Evolutionary conservation across 805 yeast species (phyloP), one percentile per base, ranked within the genome.

Genomic region (Lipomyces lipofer): DNA sequence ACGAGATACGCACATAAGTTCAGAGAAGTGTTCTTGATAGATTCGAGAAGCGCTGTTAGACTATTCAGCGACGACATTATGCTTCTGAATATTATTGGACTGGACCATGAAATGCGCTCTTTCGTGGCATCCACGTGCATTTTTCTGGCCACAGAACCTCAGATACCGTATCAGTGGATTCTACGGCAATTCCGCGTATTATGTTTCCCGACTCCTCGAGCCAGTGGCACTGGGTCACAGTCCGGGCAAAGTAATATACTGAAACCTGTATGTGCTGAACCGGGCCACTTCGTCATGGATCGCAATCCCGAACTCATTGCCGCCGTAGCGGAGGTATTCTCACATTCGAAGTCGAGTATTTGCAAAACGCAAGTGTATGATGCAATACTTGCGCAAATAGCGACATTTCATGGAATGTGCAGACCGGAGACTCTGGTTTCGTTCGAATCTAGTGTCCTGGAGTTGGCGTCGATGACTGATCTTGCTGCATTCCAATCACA

Each of bases 61-160:
- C n/a, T 36, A 10, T 9, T 22, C 22, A n/a, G 22, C 10, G 22
- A 21, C 12, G 40, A 36, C 4, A 25, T 36, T 8, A 25, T 36
- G 13, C 25, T 22, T 13, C 22, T 36, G 40, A 36, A 36, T 36
- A 36, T 36, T 19, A 36, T 36, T 25, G 40, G 40, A 10, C 10
- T 36, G 5, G 40, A 36, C 22, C 40, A 36, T 13, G 40, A 36
- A 36, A 36, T 36, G 40, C 40, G 40, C 40, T 36, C 40, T 13
- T 36, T 36, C 40, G 19, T 25, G 13, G 40, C 25, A 10, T 9
- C n/a, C 22, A 36, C 25, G 22, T 13, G n/a, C 22, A 10, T 36
- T 4, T 36, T 4, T 36, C 22, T 19, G 25, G 22, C 2, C 13
- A 36, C 4, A 13, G 40, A 36, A 17, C 40, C 40, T 3, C 40